Evolutionary conservation across 768 basidiomycete genomes (phyloP), one percentile per base, ranked within the genome.

Genomic region (Trametopsis cervina): DNA sequence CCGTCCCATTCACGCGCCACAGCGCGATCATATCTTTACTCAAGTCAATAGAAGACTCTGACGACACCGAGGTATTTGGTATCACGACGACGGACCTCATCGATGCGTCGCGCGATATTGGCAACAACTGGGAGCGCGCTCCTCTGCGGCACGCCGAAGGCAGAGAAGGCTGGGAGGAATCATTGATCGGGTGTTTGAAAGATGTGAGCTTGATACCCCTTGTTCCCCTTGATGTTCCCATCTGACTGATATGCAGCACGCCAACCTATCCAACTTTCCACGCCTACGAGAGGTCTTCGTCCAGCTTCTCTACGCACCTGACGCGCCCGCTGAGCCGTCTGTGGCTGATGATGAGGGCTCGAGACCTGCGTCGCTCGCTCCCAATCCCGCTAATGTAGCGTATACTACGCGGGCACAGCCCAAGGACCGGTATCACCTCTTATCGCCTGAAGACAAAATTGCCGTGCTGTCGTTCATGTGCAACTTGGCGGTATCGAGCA

Each of bases 151-250:
- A 78, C 56, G 69, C 73, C 33, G 91, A 94, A 57, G 77, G 80
- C 21, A 79, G 92, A 38, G 77, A 81, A 56, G 85, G 88, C 11
- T 97, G 94, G 94, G 91, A 96, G 66, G 89, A 92, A 54, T 85
- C 89, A 13, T 73, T 96, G 18, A 72, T 93, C 25, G 91, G 90
- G 37, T 86, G 91, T 59, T 68, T 95, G 55, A 89, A 89, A 72
- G 85, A 95, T 64, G 93, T 95, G 58, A 55, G 91, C 80, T 13
- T 33, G 41, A n/a, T n/a, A n/a, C n/a, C n/a, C n/a, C n/a, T n/a
- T n/a, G n/a, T n/a, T n/a, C n/a, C n/a, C n/a, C n/a, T n/a, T n/a
- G 24, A 2, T 4, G 6, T 45, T 18, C 40, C 40, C n/a, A 46
- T 17, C 38, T 42, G 35, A 54, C 43, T 18, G 49, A 39, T 24